Evolutionary conservation across 768 basidiomycete genomes (phyloP), one percentile per base, ranked within the genome.

Genomic region (Trametes maxima): DNA sequence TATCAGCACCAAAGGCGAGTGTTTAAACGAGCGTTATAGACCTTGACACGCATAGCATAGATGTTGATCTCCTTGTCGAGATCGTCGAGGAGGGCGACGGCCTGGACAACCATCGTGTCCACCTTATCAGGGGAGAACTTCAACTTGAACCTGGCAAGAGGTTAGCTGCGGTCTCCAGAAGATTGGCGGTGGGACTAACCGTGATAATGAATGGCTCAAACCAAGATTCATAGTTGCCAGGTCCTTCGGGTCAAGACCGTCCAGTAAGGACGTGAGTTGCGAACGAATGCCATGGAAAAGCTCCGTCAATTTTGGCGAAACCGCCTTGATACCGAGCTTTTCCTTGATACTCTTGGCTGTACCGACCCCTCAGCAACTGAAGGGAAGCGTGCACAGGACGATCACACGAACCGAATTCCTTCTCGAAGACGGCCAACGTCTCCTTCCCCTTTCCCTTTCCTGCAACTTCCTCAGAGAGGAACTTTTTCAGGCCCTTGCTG

Each of bases 101-200:
- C 97, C 77, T 99, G 97, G 17, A 98, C 91, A 60, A 99, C 91
- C 97, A 99, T 99, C 8, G 95, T 98, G 73, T 99, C 97, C 48
- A 99, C 95, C 78, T 98, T 98, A 79, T 98, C 97, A 7, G 97
- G 96, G 8, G 97, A 98, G 77, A 99, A 98, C 78, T 99, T 99
- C 69, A 99, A 84, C 82, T 98, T 99, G 80, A 96, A 99, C 61
- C 95, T 96, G 24, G 24, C 8, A 25, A 10, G 11, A 12, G 3
- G 33, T 51, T 16, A 51, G 49, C 44, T 33, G 42, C 35, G 24
- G 1, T 12, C 28, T 24, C 5, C 28, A 1, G 22, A 10, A 13
- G 11, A 36, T 19, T 19, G 36, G 19, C 17, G 10, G 37, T 5
- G 36, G 17, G 16, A 71, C 82, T 36, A 61, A 93, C 94, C 95